These are phyloP conservation scores for Penicillium thymicola DNA, from an alignment of 2,329 filamentous ascomycete species.

Conservation along the genomic window DNA sequence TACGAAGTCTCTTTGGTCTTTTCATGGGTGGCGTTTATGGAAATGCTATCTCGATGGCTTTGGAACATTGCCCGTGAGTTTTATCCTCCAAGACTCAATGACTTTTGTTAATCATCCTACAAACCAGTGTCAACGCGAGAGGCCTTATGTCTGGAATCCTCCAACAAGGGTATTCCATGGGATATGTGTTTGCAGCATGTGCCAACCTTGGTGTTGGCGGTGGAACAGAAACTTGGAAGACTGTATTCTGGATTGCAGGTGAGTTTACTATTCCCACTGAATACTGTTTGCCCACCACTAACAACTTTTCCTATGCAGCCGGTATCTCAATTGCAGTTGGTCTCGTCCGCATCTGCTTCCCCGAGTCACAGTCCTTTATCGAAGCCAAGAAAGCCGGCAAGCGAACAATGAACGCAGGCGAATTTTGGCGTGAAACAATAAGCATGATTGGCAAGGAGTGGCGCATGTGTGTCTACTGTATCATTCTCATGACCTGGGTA, in stretches of 20 bases:
- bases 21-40: conserved; percentile 82
- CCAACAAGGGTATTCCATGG: conserved; percentile 77
- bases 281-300: not conserved
- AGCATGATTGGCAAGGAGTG: conserved; percentile 67
- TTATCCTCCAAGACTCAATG: not conserved
- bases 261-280: conserved; percentile 22
- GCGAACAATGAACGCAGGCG: conserved; percentile 41
- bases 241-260: conserved; percentile 66
- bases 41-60: conserved; percentile 72
- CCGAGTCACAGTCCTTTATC: conserved; percentile 71
- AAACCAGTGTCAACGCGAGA: conserved; percentile 55
- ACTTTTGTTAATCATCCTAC: not conserved
- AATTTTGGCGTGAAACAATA: conserved; percentile 68
- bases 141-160: conserved; percentile 79
- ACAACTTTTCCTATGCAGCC: conserved; percentile 14
- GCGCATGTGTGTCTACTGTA: conserved; percentile 73
- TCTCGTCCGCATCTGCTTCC: conserved; percentile 64
- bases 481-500: conserved; percentile 70
- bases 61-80: conserved; percentile 65
- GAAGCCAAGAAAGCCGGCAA: conserved; percentile 63
- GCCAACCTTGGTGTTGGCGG: conserved; percentile 70
- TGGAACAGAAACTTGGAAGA: conserved; percentile 60
- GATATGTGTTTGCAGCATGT: conserved; percentile 71
- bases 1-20: conserved; percentile 69
- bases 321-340: conserved; percentile 54